Evolutionary conservation across 768 basidiomycete species (phyloP).

Genomic region (Botryobasidium botryosum): DNA sequence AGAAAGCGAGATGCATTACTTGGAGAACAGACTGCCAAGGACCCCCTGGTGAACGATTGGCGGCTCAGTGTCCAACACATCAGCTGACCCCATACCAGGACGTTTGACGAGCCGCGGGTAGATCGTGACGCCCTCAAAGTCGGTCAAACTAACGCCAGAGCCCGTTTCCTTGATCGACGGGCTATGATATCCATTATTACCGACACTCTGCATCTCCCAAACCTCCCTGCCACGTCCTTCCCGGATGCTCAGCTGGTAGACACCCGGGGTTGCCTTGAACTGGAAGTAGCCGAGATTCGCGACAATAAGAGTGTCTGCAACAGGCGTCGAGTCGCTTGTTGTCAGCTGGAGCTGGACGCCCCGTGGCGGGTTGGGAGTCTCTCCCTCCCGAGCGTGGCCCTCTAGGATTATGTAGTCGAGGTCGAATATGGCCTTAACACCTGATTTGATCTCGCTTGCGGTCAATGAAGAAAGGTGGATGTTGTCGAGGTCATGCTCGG

Average conservation of each 20-base stretch:
- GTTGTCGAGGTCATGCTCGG: conserved; percentile 89
- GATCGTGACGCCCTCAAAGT: conserved; percentile 79
- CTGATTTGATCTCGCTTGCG: conserved; percentile 30
- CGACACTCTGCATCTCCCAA: conserved; percentile 68
- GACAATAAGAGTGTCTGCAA: conserved; percentile 84
- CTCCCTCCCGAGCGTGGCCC: conserved; percentile 74
- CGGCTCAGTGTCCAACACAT: conserved; percentile 48
- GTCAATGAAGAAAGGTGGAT: conserved; percentile 62
- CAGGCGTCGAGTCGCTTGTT: conserved; percentile 22
- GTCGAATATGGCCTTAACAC: conserved; percentile 64
- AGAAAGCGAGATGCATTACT: too few species aligned
- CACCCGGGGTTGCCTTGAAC: conserved; percentile 84
- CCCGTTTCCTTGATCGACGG: conserved; percentile 49
- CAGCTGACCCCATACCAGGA: conserved; percentile 62
- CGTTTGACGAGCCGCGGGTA: conserved; percentile 60
- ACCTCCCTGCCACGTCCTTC: conserved; percentile 67
- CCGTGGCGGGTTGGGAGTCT: conserved; percentile 53
- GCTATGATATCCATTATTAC: conserved; percentile 81
- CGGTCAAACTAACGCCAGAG: conserved; percentile 61
- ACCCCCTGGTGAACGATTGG: too few species aligned
- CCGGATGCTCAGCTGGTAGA: conserved; percentile 68
- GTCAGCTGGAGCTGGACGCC: conserved; percentile 80
- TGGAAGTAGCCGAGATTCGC: conserved; percentile 94
- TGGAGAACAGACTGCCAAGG: too few species aligned
- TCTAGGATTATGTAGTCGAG: conserved; percentile 87